phyloP scores from a whole-genome alignment of 169 alveolate species.

The Eimeria nieschulzi region DNA sequence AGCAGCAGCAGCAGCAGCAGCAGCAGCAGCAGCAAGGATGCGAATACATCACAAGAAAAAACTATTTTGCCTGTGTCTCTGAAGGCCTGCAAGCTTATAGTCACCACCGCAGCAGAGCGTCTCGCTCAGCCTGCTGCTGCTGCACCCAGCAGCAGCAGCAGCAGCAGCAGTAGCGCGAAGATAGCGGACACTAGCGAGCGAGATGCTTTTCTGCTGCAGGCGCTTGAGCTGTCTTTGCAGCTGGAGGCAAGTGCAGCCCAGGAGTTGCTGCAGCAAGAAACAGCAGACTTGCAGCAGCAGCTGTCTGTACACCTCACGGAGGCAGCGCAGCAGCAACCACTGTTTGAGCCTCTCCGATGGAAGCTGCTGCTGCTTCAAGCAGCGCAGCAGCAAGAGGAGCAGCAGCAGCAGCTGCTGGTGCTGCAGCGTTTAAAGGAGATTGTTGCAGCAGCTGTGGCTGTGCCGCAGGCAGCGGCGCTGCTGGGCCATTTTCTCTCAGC shows the following conservation, averaged over 20 bases:
- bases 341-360: constrained; percentile 3
- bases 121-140: background rate
- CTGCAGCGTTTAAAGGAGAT: background rate
- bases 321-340: constrained; percentile 29
- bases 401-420: background rate
- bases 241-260: constrained; percentile 17
- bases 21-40: background rate
- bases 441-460: background rate
- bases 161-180: background rate
- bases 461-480: background rate
- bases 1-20: background rate
- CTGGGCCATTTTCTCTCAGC: background rate
- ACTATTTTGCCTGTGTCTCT: background rate
- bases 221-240: constrained; percentile 19
- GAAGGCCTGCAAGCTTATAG: background rate
- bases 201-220: constrained; percentile 9
- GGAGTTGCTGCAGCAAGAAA: background rate
- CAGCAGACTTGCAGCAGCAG: constrained; percentile 4
- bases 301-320: constrained; percentile 1
- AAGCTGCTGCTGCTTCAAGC: constrained; percentile 48
- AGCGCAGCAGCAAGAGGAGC: background rate
- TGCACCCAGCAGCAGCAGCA: background rate
- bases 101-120: background rate
- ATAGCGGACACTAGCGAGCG: background rate
- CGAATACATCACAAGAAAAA: background rate